Conservation (phyloP, 2,329 filamentous ascomycete species). For the Colletotrichum euphorbiae region DNA sequence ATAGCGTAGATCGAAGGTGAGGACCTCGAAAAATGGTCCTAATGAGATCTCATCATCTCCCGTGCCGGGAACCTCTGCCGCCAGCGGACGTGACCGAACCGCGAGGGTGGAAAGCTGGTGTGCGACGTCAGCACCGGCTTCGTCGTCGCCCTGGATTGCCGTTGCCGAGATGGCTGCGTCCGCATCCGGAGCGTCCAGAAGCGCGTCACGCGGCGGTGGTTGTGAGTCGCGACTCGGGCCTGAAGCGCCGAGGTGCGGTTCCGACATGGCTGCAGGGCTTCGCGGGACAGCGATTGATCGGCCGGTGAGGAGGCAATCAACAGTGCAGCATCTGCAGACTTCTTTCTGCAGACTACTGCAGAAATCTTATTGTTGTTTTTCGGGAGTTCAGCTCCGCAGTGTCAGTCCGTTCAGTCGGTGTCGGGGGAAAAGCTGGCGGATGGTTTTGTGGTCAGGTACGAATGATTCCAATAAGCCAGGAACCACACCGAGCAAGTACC, state of each 20-base stretch:
- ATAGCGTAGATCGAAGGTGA: slow-evolving; percentile 37
- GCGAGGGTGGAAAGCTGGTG: neutral
- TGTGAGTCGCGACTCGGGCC: slow-evolving; percentile 18
- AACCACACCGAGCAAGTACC: slow-evolving; percentile 26
- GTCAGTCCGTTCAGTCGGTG: neutral
- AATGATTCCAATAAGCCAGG: slow-evolving; percentile 9
- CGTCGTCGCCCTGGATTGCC: slow-evolving; percentile 2
- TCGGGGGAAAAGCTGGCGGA: neutral
- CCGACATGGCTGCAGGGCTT: slow-evolving; percentile 25
- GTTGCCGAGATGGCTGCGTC: slow-evolving; percentile 28
- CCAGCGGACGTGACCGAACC: slow-evolving; percentile 5
- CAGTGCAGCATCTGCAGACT: neutral
- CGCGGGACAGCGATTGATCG: neutral
- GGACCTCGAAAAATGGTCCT: slow-evolving; percentile 37
- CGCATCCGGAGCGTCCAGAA: slow-evolving; percentile 33
- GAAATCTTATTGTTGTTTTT: neutral
- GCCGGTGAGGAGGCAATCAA: neutral
- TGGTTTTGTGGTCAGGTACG: slow-evolving; percentile 23
- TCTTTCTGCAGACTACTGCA: neutral
- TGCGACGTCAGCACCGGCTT: neutral
- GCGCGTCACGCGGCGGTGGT: slow-evolving; percentile 24
- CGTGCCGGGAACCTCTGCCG: neutral
- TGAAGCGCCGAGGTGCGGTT: slow-evolving; percentile 16
- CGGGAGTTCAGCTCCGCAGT: neutral
- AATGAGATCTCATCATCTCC: neutral